Evolutionary conservation across 2,329 filamentous ascomycete genomes (phyloP), one percentile per base, ranked within the genome.

Genomic region (Diaporthe australafricana): DNA sequence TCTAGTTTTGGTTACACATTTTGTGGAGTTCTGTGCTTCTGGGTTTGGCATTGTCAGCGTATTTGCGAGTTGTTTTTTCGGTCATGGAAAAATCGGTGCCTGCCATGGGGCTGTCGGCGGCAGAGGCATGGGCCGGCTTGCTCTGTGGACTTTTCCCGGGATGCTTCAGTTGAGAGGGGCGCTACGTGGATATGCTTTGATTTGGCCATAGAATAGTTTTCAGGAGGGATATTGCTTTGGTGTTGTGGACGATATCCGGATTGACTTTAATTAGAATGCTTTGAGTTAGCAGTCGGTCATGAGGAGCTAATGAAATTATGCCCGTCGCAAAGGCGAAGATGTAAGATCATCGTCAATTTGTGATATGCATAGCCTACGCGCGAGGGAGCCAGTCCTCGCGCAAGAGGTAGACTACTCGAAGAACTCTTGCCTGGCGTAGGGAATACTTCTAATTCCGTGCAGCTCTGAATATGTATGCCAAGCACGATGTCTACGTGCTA

Each of bases 1-100:
- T 98, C 79, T 98, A 87, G 45, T 5, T 17, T 9, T 47, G 50
- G 27, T 20, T 30, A 11, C 17, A 14, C 27, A 20, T 6, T 27
- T 20, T 22, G n/a, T 22, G n/a, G 32, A 7, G 45, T 53, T 11
- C 50, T 32, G 25, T 52, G 53, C 16, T 69, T 69, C 20, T 52
- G 45, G 60, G 60, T 38, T 50, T 50, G 30, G 30, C 30, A n/a
- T 56, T 40, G 17, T 38, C n/a, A 50, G 53, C 20, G 53, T 60
- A 20, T 30, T 38, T 50, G 30, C 35, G 22, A 30, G 66, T 42
- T 52, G 63, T 60, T 56, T 60, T 60, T 42, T 30, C 20, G 52
- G 32, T 32, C 22, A 50, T 60, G 66, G 52, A 65, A 65, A 65
- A 48, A 16, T 11, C 14, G 16, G 48, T 25, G n/a, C 30, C 25